Base-by-base conservation (phyloP, 805 yeast species). In the Ogataea polymorpha region DNA sequence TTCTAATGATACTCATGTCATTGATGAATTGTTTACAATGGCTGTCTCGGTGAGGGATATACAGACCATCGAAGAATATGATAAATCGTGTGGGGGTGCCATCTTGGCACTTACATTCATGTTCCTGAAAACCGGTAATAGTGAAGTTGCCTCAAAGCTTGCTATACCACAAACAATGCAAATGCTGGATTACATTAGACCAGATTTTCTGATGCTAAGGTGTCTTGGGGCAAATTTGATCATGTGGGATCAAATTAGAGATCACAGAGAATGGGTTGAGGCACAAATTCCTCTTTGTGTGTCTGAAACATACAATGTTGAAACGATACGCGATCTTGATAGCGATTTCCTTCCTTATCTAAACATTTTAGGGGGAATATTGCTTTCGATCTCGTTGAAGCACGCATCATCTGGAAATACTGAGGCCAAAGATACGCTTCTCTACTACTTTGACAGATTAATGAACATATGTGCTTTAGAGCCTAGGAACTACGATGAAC, bases 81-180 rank as follows among this genome's bases (percentile, higher is more conserved):
- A 82, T 51, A 79, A 79, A 50, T 74, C 87, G 0, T 68, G 80
- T 49, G 70, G 80, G 23, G 96, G 96, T 5, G 85, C 96, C 0
- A 66, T 86, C 0, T 59, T 86, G 32, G 95, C 96, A 0, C 61
- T 93, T 27, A 74, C 81, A 37, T 73, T 93, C 42, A 80, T 87
- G 29, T 88, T 77, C 56, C 61, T 89, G 66, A 82, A 76, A 49
- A 80, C 95, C 1, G 76, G 75, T 28, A 77, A 86, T 52, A 37
- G 49, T 1, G 62, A 71, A 0, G 68, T 89, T 30, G 91, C 95
- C 0, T 61, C 64, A 16, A 82, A 80, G 52, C 56, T 88, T 25
- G 64, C 66, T 31, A 66, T 83, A 10, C 93, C 95, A 1, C 59
- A 61, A n/a, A 71, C 80, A 0, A 72, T 69, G 37, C 80, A 77